phyloP scores from a whole-genome alignment of 2,329 filamentous ascomycete species.

The Orbilia oligospora region DNA sequence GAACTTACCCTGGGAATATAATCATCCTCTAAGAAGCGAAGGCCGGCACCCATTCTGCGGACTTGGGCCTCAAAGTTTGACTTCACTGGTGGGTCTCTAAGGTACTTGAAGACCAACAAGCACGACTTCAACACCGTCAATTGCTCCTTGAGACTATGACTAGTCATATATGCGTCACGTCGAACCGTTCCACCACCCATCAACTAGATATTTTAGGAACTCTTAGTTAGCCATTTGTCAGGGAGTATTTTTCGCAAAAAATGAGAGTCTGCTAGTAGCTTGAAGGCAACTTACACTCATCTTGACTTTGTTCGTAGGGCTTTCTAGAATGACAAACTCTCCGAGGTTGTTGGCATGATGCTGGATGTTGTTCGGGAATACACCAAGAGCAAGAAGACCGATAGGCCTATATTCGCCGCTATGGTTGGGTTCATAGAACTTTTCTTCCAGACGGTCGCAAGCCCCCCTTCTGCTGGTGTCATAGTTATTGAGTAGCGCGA shows the following conservation, averaged over 20 bases:
- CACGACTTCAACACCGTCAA: slow-evolving; percentile 35
- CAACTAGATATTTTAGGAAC: slow-evolving; percentile 20
- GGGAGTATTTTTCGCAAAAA: no score
- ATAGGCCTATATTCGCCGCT: slow-evolving; percentile 18
- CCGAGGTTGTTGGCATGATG: slow-evolving; percentile 29
- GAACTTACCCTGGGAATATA: slow-evolving; percentile 47
- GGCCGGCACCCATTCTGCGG: slow-evolving; percentile 41
- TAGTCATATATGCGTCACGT: slow-evolving; percentile 3
- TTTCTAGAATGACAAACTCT: slow-evolving; percentile 46
- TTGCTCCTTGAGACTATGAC: slow-evolving; percentile 5
- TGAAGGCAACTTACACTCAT: slow-evolving; percentile 36
- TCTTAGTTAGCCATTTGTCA: slow-evolving; percentile 6
- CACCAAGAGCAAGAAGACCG: slow-evolving; percentile 42
- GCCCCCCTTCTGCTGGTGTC: slow-evolving; percentile 5
- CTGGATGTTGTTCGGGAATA: slow-evolving; percentile 39
- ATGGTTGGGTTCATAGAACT: slow-evolving; percentile 16
- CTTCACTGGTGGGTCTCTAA: slow-evolving; percentile 37
- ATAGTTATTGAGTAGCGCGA: slow-evolving; percentile 39
- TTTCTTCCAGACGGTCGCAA: slow-evolving; percentile 11
- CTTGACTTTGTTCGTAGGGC: slow-evolving; percentile 32
- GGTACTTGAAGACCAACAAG: slow-evolving; percentile 48
- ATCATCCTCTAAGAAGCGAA: slow-evolving; percentile 33
- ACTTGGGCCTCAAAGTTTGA: slow-evolving; percentile 47
- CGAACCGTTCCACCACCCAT: slow-evolving; percentile 31
- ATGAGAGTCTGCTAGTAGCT: not conserved